Percentiles rank a stretch among this genome's conserved stretches.
Evolutionary conservation across 305 asterid genomes (phyloP).

Genomic region (Salvia sclarea): DNA sequence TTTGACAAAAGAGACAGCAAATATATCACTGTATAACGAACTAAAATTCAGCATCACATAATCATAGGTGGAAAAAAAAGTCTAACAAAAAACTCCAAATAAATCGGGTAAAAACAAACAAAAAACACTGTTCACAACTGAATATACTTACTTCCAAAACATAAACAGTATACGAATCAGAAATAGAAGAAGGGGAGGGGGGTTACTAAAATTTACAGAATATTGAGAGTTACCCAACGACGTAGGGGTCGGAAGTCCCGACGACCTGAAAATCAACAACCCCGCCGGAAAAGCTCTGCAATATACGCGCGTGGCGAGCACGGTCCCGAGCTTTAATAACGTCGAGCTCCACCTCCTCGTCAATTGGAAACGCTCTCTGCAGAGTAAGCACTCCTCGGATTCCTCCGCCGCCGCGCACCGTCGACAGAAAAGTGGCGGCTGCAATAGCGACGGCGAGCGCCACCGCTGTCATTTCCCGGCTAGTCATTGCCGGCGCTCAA

Average conservation of each 20-base stretch:
- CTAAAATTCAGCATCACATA: neutral
- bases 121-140: constrained; percentile 6
- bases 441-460: constrained; percentile 33
- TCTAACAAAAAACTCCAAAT: constrained; percentile 7
- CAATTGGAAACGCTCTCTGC: constrained; percentile 65
- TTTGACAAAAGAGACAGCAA: neutral
- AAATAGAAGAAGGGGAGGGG: neutral
- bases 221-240: constrained; percentile 56
- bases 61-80: constrained; percentile 1
- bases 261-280: constrained; percentile 70
- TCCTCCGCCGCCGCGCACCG: constrained; percentile 41
- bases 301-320: constrained; percentile 78
- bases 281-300: constrained; percentile 76
- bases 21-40: neutral
- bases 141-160: neutral
- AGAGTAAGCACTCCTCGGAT: constrained; percentile 52
- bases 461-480: constrained; percentile 27
- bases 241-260: constrained; percentile 80
- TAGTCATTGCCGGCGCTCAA: constrained; percentile 51
- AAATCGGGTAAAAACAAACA: constrained; percentile 1
- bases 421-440: constrained; percentile 36
- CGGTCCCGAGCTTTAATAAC: constrained; percentile 72
- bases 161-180: neutral
- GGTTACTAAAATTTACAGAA: neutral
- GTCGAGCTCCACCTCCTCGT: constrained; percentile 58